Percentiles rank a stretch among this genome's conserved stretches.
These are phyloP conservation scores for Termitomyces sp. DNA, from an alignment of 768 basidiomycete genomes.

Conservation along the genomic window DNA sequence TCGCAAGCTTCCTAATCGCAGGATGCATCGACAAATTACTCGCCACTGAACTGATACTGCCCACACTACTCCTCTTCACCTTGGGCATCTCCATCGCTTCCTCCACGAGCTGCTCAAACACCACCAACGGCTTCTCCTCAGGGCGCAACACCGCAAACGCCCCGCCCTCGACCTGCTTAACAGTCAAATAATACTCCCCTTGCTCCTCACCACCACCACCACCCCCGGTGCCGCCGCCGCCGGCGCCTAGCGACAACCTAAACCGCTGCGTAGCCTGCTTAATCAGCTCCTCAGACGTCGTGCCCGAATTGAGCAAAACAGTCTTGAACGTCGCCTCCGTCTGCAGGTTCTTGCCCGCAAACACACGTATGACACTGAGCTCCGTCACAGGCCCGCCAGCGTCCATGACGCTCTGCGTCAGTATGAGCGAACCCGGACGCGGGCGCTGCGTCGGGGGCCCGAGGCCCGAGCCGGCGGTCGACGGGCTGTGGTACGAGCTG, in stretches of 20 bases:
- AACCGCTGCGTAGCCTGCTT: constrained; percentile 94
- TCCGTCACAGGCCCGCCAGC: constrained; percentile 69
- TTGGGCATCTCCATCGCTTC: constrained; percentile 78
- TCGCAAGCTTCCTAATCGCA: constrained; percentile 87
- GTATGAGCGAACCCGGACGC: constrained; percentile 74
- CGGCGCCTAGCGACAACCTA: constrained; percentile 51
- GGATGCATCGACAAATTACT: constrained; percentile 94
- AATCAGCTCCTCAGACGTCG: constrained; percentile 79
- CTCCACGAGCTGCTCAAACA: constrained; percentile 83
- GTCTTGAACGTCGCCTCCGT: constrained; percentile 99
- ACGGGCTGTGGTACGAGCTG: constrained; percentile 27
- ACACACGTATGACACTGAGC: constrained; percentile 92
- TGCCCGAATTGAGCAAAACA: constrained; percentile 83
- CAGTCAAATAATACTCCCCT: constrained; percentile 79
- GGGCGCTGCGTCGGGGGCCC: constrained; percentile 47
- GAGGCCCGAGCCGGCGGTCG: constrained; percentile 32
- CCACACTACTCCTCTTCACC: constrained; percentile 90
- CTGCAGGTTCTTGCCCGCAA: constrained; percentile 86
- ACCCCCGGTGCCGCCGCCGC: too few relatives aligned
- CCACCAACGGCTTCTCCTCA: constrained; percentile 77
- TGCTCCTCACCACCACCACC: constrained; percentile 23
- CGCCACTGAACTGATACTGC: constrained; percentile 89
- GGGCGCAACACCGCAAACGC: constrained; percentile 69
- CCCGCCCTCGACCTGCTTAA: constrained; percentile 90
- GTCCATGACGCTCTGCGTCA: constrained; percentile 56